These are phyloP conservation scores for Letharia lupina DNA, from an alignment of 495 filamentous ascomycete species.

Conservation along the genomic window DNA sequence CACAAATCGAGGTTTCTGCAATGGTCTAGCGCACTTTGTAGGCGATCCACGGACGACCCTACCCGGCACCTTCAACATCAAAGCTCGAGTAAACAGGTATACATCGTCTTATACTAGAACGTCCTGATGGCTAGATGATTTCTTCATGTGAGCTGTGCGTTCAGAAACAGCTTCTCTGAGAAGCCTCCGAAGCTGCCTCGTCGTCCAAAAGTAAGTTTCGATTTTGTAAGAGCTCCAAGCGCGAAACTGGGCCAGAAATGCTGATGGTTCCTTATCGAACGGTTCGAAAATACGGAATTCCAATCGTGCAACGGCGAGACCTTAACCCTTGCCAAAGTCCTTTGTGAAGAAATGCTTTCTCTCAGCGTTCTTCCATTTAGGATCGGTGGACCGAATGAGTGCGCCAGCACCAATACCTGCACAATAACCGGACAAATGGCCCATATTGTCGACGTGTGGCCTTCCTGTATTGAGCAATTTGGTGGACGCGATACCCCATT, in stretches of 20 bases:
- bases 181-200: neutral
- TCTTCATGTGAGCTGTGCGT: neutral
- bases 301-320: neutral
- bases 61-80: neutral
- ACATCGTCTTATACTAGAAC: neutral
- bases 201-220: neutral
- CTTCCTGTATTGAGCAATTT: neutral
- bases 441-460: conserved; percentile 50
- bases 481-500: neutral
- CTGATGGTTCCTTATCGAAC: neutral
- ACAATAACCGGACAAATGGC: conserved; percentile 63
- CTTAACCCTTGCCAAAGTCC: neutral
- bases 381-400: conserved; percentile 15
- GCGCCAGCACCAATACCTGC: conserved; percentile 40
- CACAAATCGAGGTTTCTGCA: neutral
- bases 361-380: conserved; percentile 17
- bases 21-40: neutral
- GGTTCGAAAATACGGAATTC: neutral
- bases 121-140: neutral
- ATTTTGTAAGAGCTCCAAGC: neutral
- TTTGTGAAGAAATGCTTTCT: conserved; percentile 15
- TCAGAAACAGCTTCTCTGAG: neutral
- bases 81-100: neutral
- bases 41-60: neutral
- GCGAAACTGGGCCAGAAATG: neutral